These are phyloP conservation scores for Petunia secreta DNA, from an alignment of 257 asterid species.

Conservation along the genomic window DNA sequence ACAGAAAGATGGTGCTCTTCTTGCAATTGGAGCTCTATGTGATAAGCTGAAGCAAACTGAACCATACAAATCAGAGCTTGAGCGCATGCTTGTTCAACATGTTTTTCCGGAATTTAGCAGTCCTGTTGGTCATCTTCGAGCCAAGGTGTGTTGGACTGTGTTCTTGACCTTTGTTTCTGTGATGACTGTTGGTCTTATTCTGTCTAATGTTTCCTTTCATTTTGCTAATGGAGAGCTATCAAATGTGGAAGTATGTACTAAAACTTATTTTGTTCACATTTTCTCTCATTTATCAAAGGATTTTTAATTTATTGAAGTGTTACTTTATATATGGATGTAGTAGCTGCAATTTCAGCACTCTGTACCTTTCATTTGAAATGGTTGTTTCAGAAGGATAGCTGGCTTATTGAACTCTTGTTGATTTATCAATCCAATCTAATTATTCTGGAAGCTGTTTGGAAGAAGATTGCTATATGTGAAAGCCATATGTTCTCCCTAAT, in stretches of 20 bases:
- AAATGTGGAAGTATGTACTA: not conserved
- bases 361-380: not conserved
- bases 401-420: not conserved
- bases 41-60: conserved; percentile 93
- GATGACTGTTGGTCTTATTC: not conserved
- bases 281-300: not conserved
- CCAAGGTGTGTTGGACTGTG: conserved; percentile 56
- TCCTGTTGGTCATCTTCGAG: conserved; percentile 95
- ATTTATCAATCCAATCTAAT: not conserved
- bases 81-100: conserved; percentile 91
- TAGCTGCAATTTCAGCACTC: not conserved
- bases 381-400: not conserved
- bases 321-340: not conserved
- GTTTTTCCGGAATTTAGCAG: conserved; percentile 93
- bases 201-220: not conserved
- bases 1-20: conserved; percentile 98
- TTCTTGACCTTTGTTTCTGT: conserved; percentile 24
- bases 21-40: conserved; percentile 96
- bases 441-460: not conserved
- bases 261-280: not conserved
- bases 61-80: conserved; percentile 93
- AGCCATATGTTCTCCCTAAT: not conserved
- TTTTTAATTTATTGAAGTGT: not conserved
- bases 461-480: not conserved
- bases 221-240: not conserved